phyloP scores from a whole-genome alignment of 176 grass and related monocot genomes.

The Oryza meridionalis region DNA sequence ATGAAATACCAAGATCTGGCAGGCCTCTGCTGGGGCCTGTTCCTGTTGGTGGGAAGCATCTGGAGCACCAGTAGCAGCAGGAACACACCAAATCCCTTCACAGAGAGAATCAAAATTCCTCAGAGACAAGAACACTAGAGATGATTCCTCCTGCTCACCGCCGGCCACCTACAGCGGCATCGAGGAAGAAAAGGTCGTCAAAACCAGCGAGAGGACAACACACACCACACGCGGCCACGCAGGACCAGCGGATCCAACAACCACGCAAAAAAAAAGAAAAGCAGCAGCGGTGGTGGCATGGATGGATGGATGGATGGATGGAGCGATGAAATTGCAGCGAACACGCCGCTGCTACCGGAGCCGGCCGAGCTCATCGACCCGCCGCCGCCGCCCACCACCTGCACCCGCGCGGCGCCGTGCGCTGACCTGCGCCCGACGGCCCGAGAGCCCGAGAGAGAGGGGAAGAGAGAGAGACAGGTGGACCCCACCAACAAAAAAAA shows the following conservation, averaged over 20 bases:
- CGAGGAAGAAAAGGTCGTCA: neutral
- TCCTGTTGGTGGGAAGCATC: constrained; percentile 72
- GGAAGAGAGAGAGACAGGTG: too few relatives aligned
- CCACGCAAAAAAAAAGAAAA: neutral
- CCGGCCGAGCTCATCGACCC: too few relatives aligned
- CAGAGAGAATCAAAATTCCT: neutral
- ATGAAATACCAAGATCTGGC: constrained; percentile 80
- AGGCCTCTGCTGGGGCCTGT: constrained; percentile 75
- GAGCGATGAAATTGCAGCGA: neutral
- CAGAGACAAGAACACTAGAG: neutral
- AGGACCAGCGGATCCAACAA: neutral
- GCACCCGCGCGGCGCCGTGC: too few relatives aligned
- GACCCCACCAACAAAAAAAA: too few relatives aligned
- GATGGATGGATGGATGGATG: neutral
- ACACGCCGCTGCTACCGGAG: neutral
- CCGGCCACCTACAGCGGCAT: neutral
- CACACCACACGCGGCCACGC: too few relatives aligned
- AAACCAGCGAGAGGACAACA: too few relatives aligned
- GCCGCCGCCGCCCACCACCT: too few relatives aligned
- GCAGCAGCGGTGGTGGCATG: neutral
- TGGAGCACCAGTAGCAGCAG: neutral
- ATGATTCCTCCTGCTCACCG: neutral
- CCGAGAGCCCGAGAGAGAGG: too few relatives aligned
- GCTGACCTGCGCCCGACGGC: too few relatives aligned
- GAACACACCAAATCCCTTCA: constrained; percentile 2